Evolutionary conservation across 768 basidiomycete species (phyloP).

Genomic region (Chlorophyllum brunneum): DNA sequence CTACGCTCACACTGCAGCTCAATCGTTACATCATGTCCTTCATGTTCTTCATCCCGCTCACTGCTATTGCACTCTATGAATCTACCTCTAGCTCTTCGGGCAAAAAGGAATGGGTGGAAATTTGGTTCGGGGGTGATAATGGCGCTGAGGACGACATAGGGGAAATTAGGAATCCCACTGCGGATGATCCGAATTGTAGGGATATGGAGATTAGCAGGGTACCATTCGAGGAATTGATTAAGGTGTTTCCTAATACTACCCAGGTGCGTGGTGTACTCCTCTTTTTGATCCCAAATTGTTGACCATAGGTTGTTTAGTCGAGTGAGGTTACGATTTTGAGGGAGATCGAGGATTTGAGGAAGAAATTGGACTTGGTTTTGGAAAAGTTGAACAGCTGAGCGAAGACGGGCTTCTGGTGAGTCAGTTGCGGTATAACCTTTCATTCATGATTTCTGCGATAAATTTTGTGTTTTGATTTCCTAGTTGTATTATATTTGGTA

Average conservation of each 20-base stretch:
- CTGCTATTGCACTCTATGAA: conserved; percentile 73
- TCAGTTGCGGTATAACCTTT: too few species aligned
- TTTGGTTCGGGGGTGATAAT: conserved; percentile 60
- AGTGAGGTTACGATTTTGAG: conserved; percentile 62
- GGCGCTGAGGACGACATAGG: conserved; percentile 56
- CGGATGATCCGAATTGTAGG: conserved; percentile 48
- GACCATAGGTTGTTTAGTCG: conserved; percentile 43
- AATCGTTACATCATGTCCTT: conserved; percentile 76
- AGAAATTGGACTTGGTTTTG: conserved; percentile 28
- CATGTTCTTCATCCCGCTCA: conserved; percentile 81
- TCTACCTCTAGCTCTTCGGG: conserved; percentile 41
- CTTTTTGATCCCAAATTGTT: conserved; percentile 1
- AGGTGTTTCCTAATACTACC: conserved; percentile 67
- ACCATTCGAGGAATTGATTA: conserved; percentile 64
- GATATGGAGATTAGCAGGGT: conserved; percentile 69
- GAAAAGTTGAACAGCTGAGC: conserved; percentile 25
- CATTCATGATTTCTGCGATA: too few species aligned
- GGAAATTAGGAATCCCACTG: conserved; percentile 52
- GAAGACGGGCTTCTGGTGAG: too few species aligned
- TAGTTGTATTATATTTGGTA: too few species aligned
- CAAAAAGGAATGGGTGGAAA: conserved; percentile 60
- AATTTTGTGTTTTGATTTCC: too few species aligned
- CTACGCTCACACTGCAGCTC: conserved; percentile 36
- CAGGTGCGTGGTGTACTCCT: conserved; percentile 44
- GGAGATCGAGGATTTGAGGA: conserved; percentile 58